Evolutionary conservation across 2,329 filamentous ascomycete species (phyloP), one percentile per base, ranked within the genome.

Genomic region (Penicillium sp.): DNA sequence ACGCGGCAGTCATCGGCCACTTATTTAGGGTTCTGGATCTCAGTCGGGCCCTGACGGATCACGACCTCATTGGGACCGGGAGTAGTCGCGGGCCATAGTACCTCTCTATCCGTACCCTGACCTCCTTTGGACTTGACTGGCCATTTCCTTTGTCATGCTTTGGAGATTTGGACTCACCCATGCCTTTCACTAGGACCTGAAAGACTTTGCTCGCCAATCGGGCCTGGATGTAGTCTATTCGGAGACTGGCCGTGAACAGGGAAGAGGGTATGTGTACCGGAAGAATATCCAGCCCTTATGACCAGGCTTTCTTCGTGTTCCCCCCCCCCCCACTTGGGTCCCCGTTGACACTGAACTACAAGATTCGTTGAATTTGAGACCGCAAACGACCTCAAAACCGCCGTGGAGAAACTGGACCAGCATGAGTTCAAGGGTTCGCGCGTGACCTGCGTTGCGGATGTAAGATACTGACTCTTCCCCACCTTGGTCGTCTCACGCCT

Each of bases 311-410:
- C 39, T 25, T 29, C 38, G 26, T 47, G 18, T 28, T 33, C 9
- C 12, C 26, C 25, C 7, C 9, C 12, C 26, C 25, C 7, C 35
- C 33, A 27, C 25, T 18, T 36, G 40, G 40, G 5, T 29, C 13
- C 45, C 37, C 41, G 58, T 57, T 68, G 55, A 69, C 59, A 55
- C 46, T 38, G 42, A 49, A 39, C 7, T 39, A 46, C 48, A 66
- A 96, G 91, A 64, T 97, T 96, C 69, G 91, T 98, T 66, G 93
- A 98, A 69, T 98, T 96, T 65, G 93, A 98, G 74, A 95, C 89
- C 53, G 86, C 86, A 50, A 84, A 83, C 58, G 93, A 98, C 65
- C 76, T 98, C 50, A 89, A 88, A 67, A 85, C 85, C 51, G 93
- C 93, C 46, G 88, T 97, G 48, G 90, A 96, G 70, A 96, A 96